Base-by-base conservation (phyloP, 2,329 filamentous ascomycete species). In the Pseudonectria foliicola region DNA sequence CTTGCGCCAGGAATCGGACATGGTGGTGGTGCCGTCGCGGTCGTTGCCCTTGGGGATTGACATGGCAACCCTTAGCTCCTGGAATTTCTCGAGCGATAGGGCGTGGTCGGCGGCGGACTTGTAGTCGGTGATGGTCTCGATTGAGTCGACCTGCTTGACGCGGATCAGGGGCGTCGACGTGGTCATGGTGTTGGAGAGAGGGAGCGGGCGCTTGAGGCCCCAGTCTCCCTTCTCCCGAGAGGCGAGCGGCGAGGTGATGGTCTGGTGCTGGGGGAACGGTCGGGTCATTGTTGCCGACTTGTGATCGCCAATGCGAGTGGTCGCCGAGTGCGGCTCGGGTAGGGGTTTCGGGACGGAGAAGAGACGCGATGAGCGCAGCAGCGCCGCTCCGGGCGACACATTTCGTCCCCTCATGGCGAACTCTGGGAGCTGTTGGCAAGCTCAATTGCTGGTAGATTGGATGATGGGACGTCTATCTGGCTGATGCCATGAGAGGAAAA, bases 121-220 rank as follows among this genome's bases (percentile, higher is more conserved):
- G 61, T 88, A 96, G 54, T 95, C 88, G 54, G 89, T 95, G 48
- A 95, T 73, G 57, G 88, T 83, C 62, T 95, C 88, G 49, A 80
- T 75, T 3, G 86, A 85, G 66, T 96, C 90, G 45, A 94, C 73
- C 40, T 82, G 74, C 51, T 78, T 80, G 48, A 96, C 65, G 45
- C 85, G 77, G 35, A 95, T 74, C 32, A 85, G 69, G 8, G 88
- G 85, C n/a, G 79, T 80, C 6, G 80, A 77, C 6, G 78, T 79
- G 35, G 77, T 76, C 13, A 78, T 75, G 5, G 86, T 89, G 3
- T 82, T 80, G 57, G 82, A 82, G 7, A 82, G 64, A 2, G 90
- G 90, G 6, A 96, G 68, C 1, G 87, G 72, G 36, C 90, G 73
- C 66, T 96, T 96, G 50, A 95, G 67, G 11, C 90, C 90, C 89